phyloP scores from a whole-genome alignment of 352 stramenopile genomes.

The Sclerospora graminicola region DNA sequence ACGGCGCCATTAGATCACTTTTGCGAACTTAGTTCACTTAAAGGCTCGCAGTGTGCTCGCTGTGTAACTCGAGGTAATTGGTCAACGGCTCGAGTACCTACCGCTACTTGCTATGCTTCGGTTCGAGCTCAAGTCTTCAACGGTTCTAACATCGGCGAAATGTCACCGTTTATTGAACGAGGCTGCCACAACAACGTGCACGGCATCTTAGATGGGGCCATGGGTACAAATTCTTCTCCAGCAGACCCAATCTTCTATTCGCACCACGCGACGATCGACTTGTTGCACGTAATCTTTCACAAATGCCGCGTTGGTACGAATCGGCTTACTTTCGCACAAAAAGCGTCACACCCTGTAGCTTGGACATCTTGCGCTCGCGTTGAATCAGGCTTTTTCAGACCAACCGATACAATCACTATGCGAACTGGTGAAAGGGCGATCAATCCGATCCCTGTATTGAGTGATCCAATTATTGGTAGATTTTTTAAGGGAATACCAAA shows the following conservation, averaged over 20 bases:
- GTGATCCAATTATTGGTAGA: conserved; percentile 26
- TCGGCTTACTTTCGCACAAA: conserved; percentile 36
- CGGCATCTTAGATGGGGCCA: conserved; percentile 25
- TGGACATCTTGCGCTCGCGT: conserved; percentile 38
- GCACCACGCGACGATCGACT: conserved; percentile 57
- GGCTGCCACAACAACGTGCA: conserved; percentile 58
- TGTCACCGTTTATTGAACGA: conserved; percentile 33
- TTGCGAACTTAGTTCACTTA: conserved; percentile 26
- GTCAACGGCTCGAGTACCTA: conserved; percentile 17
- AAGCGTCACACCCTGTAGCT: conserved; percentile 27
- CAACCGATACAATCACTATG: conserved; percentile 31
- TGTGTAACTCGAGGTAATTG: conserved; percentile 49
- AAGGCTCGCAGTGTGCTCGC: conserved; percentile 15
- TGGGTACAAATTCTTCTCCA: conserved; percentile 38
- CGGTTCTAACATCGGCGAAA: conserved; percentile 37
- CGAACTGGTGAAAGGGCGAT: conserved; percentile 26
- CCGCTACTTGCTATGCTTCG: conserved; percentile 28
- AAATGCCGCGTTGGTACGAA: conserved; percentile 45
- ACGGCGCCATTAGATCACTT: conserved; percentile 39
- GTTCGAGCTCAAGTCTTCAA: conserved; percentile 40
- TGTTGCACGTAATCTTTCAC: conserved; percentile 57
- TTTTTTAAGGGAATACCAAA: conserved; percentile 32
- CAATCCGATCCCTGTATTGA: conserved; percentile 24
- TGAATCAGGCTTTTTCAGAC: conserved; percentile 25
- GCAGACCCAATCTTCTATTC: conserved; percentile 65